phyloP scores from a whole-genome alignment of 1,284 basidiomycete genomes.

The Athelia sp. region DNA sequence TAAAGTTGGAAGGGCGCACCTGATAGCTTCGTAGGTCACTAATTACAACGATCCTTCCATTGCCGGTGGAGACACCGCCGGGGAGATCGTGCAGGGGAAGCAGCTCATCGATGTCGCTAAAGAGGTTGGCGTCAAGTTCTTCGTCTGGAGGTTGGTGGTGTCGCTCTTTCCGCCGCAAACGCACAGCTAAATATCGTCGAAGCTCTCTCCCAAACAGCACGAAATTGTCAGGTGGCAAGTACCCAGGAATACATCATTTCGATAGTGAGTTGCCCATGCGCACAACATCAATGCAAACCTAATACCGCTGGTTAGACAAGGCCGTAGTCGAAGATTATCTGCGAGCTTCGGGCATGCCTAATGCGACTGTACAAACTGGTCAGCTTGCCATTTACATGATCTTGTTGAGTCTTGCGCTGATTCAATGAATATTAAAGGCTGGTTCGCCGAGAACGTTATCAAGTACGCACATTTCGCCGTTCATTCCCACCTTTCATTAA shows the following conservation, averaged over 20 bases:
- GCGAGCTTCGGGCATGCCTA: slow-evolving; percentile 14
- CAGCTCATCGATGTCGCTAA: slow-evolving; percentile 32
- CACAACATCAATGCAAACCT: no score
- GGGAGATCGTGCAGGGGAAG: slow-evolving; percentile 28
- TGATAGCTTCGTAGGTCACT: slow-evolving; percentile 13
- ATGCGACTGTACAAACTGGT: slow-evolving; percentile 21
- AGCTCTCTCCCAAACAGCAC: slow-evolving; percentile 22
- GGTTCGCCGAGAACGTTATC: slow-evolving; percentile 25
- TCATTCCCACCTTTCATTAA: not conserved
- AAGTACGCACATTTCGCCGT: slow-evolving; percentile 12
- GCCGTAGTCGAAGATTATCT: slow-evolving; percentile 23
- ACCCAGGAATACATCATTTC: slow-evolving; percentile 13
- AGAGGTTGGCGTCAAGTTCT: slow-evolving; percentile 20
- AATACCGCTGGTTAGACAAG: slow-evolving; percentile 18
- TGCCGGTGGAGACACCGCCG: slow-evolving; percentile 11
- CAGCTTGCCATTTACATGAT: no score
- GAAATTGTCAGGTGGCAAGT: slow-evolving; percentile 19
- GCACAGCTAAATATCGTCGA: not conserved
- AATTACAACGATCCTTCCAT: slow-evolving; percentile 18
- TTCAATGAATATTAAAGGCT: slow-evolving; percentile 14
- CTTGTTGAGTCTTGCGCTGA: not conserved
- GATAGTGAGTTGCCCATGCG: slow-evolving; percentile 17
- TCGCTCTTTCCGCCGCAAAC: not conserved
- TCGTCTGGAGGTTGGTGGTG: slow-evolving; percentile 22
- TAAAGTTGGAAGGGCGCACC: not conserved